Evolutionary conservation across 768 basidiomycete species (phyloP).

Genomic region (Leccinum barrowsii): DNA sequence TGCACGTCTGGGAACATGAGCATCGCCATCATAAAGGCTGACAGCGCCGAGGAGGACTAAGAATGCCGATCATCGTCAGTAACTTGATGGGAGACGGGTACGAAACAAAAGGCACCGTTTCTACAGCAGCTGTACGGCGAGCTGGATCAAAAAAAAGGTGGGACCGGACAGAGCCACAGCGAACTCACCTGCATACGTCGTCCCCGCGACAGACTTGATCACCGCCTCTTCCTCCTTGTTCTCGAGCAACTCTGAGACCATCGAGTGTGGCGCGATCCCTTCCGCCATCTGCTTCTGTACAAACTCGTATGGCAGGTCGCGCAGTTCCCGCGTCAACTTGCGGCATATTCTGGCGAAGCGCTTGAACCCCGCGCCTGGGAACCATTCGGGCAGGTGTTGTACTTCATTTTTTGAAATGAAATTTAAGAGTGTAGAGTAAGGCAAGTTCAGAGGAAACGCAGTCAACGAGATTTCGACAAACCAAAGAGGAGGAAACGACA

Average conservation of each 20-base stretch:
- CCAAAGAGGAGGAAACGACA: not conserved
- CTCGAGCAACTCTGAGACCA: constrained; percentile 24
- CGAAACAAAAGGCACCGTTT: constrained; percentile 10
- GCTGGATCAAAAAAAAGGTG: no score
- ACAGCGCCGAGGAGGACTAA: constrained; percentile 22
- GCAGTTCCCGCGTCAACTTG: constrained; percentile 17
- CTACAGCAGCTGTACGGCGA: constrained; percentile 15
- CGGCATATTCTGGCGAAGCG: constrained; percentile 16
- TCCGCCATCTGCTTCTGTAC: constrained; percentile 19
- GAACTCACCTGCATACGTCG: constrained; percentile 28
- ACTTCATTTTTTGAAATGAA: constrained; percentile 9
- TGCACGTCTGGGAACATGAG: constrained; percentile 23
- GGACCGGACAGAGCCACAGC: not conserved
- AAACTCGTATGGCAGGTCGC: constrained; percentile 16
- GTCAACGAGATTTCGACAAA: no score
- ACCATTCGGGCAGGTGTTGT: constrained; percentile 28
- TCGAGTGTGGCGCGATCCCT: constrained; percentile 15
- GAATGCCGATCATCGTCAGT: not conserved
- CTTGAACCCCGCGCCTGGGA: constrained; percentile 30
- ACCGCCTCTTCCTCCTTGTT: constrained; percentile 23
- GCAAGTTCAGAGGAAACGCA: no score
- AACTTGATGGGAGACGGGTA: not conserved
- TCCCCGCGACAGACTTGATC: constrained; percentile 31
- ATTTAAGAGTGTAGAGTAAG: no score
- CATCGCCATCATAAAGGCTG: constrained; percentile 27